Percentiles rank a stretch among this genome's conserved stretches.
Evolutionary conservation across 805 yeast species (phyloP).

Genomic region (Candida berthetii): DNA sequence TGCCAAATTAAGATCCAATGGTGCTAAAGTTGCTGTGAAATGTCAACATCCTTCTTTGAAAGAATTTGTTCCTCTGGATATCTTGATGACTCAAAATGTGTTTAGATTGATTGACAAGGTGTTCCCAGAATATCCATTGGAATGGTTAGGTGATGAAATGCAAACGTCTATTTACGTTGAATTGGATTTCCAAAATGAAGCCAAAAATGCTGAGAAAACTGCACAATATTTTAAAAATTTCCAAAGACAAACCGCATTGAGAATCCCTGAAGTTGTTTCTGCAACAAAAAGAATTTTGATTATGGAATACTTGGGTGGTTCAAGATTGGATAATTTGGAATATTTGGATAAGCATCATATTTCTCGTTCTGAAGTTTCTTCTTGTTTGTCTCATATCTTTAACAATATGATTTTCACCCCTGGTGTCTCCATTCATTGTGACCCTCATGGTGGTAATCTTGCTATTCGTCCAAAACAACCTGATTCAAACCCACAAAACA

Average conservation of each 20-base stretch:
- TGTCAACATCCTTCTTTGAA: constrained; percentile 87
- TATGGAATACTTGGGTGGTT: constrained; percentile 84
- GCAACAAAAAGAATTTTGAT: constrained; percentile 69
- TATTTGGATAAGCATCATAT: constrained; percentile 60
- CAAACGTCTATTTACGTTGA: constrained; percentile 86
- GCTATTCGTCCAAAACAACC: constrained; percentile 56
- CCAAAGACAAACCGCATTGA: constrained; percentile 60
- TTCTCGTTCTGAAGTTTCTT: constrained; percentile 70
- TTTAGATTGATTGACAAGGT: constrained; percentile 67
- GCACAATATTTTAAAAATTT: constrained; percentile 55
- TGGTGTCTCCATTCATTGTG: constrained; percentile 89
- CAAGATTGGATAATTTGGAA: constrained; percentile 70
- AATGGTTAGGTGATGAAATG: constrained; percentile 95
- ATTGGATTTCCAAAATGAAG: constrained; percentile 83
- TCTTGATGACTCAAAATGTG: constrained; percentile 68
- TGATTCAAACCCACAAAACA: constrained; percentile 20
- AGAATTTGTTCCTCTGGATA: constrained; percentile 88
- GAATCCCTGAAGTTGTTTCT: constrained; percentile 67
- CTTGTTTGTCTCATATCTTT: constrained; percentile 85
- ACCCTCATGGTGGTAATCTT: constrained; percentile 96
- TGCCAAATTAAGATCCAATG: constrained; percentile 52
- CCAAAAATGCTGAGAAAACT: constrained; percentile 71
- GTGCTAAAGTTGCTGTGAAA: constrained; percentile 84
- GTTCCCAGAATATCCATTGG: constrained; percentile 90
- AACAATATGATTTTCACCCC: constrained; percentile 95